phyloP scores from a whole-genome alignment of 495 filamentous ascomycete genomes.

The Amorphotheca resinae region DNA sequence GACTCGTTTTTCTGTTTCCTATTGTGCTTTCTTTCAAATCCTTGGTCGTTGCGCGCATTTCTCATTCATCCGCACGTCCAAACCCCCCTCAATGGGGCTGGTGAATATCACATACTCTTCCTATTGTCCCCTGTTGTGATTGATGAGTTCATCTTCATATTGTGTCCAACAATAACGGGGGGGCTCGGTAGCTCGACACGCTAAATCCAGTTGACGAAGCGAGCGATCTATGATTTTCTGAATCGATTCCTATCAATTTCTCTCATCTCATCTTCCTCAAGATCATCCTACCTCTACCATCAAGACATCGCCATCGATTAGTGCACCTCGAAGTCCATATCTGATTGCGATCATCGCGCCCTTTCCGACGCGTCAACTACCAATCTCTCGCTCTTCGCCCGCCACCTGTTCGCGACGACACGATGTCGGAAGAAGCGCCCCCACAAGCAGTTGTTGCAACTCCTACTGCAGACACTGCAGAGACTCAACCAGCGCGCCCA shows the following conservation, averaged over 20 bases:
- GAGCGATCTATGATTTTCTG: constrained; percentile 3
- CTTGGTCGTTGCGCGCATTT: background rate
- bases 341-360: constrained; percentile 7
- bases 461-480: constrained; percentile 18
- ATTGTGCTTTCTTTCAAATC: background rate
- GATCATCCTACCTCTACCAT: constrained; percentile 2
- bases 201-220: background rate
- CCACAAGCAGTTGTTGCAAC: constrained; percentile 10
- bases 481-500: constrained; percentile 17
- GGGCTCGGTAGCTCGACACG: background rate
- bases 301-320: constrained; percentile 13
- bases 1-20: background rate
- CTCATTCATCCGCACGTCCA: too few relatives aligned
- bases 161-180: background rate
- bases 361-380: constrained; percentile 11
- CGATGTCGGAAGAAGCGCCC: constrained; percentile 16
- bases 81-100: too few relatives aligned
- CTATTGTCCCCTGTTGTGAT: background rate
- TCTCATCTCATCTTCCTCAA: constrained; percentile 4
- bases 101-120: background rate
- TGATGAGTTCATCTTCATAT: background rate
- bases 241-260: background rate
- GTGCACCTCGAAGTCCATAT: constrained; percentile 1
- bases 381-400: constrained; percentile 1
- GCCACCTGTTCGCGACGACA: constrained; percentile 13